These are phyloP conservation scores for Pelargonium nanum DNA, from an alignment of 345 rosid genomes.

Conservation along the genomic window DNA sequence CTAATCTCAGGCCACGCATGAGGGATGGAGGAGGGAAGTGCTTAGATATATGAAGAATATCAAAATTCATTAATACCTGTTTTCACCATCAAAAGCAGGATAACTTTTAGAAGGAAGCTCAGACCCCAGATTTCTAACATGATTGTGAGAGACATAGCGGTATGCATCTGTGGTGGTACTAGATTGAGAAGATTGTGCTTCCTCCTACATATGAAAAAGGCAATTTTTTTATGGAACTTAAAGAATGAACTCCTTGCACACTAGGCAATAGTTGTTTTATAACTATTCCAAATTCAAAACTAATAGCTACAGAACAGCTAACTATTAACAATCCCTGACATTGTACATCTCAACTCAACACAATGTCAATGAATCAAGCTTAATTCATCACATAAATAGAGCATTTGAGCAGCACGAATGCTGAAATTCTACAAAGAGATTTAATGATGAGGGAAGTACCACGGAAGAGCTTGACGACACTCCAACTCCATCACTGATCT, in stretches of 20 bases:
- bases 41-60: neutral
- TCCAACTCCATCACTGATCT: slow-evolving; percentile 28
- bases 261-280: neutral
- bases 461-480: slow-evolving; percentile 31
- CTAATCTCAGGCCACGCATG: neutral
- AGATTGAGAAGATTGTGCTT: slow-evolving; percentile 30
- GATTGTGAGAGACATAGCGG: slow-evolving; percentile 25
- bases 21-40: neutral
- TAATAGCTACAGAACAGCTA: no score
- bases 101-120: slow-evolving; percentile 30
- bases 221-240: neutral
- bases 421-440: neutral
- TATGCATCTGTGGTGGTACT: slow-evolving; percentile 25
- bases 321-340: no score
- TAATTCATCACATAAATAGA: neutral
- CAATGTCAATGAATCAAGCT: neutral
- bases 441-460: slow-evolving; percentile 23
- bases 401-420: slow-evolving; percentile 1
- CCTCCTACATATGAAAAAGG: slow-evolving; percentile 40
- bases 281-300: neutral
- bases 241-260: neutral
- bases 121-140: slow-evolving; percentile 28
- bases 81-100: slow-evolving; percentile 29
- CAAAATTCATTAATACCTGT: slow-evolving; percentile 32
- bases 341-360: no score